These are phyloP conservation scores for Schwanniomyces vanrijiae DNA, from an alignment of 805 yeast species.

Conservation along the genomic window DNA sequence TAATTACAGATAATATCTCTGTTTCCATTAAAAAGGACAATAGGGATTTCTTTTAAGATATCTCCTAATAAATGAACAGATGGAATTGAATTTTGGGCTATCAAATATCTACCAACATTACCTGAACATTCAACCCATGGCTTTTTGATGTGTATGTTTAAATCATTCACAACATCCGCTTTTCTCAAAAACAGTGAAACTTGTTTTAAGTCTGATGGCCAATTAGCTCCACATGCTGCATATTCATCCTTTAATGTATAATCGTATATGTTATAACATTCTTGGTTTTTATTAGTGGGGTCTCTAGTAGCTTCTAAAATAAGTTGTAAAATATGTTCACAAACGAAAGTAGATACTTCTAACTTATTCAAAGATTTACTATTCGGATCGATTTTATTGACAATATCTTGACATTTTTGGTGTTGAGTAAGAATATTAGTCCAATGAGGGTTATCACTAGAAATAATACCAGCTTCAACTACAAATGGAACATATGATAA, in stretches of 20 bases:
- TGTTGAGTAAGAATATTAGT: constrained; percentile 46
- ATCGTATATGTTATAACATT: constrained; percentile 85
- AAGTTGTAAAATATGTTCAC: constrained; percentile 48
- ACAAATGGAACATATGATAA: constrained; percentile 76
- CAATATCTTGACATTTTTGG: constrained; percentile 58
- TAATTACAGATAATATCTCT: constrained; percentile 87
- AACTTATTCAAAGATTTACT: constrained; percentile 15
- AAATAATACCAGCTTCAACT: constrained; percentile 55
- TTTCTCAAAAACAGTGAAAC: constrained; percentile 52
- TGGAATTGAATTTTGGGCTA: constrained; percentile 54
- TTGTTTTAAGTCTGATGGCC: constrained; percentile 69
- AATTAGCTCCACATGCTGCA: constrained; percentile 88
- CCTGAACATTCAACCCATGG: constrained; percentile 80
- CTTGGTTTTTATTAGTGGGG: constrained; percentile 39
- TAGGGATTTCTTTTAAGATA: constrained; percentile 55
- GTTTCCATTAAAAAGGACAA: constrained; percentile 82
- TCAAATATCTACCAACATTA: constrained; percentile 53
- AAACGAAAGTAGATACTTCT: constrained; percentile 30
- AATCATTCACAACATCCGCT: constrained; percentile 45
- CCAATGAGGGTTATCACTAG: constrained; percentile 39
- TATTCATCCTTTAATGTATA: constrained; percentile 64
- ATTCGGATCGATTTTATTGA: constrained; percentile 30
- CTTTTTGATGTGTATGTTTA: constrained; percentile 47
- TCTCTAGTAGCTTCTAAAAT: constrained; percentile 36
- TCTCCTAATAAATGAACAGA: constrained; percentile 67